A percentile compares a stretch with the other conserved stretches of the same genome.
Evolutionary conservation across 371 early-diverging fungal genomes (phyloP).

Genomic region (Entomophthora muscae): DNA sequence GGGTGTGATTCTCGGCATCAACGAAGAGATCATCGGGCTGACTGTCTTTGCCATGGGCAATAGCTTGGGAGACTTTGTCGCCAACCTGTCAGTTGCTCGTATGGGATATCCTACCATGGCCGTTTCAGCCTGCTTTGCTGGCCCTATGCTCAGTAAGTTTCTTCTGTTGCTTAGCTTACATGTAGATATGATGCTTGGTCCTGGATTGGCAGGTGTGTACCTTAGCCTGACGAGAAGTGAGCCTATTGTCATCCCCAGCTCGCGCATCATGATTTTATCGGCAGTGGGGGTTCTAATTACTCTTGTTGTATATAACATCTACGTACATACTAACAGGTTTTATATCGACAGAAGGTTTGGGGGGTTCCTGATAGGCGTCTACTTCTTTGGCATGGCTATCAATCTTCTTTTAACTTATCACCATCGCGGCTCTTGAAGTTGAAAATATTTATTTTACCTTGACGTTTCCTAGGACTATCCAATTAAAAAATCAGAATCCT

Average conservation of each 20-base stretch:
- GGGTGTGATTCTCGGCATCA: constrained; percentile 52
- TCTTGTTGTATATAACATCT: neutral
- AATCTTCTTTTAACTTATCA: neutral
- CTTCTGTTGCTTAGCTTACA: neutral
- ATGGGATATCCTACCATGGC: constrained; percentile 76
- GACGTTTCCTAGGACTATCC: no score
- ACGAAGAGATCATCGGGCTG: constrained; percentile 62
- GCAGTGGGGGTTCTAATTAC: neutral
- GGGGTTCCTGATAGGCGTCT: neutral
- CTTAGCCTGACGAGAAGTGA: neutral
- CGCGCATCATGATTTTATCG: neutral
- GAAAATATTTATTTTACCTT: no score
- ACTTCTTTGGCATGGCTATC: neutral
- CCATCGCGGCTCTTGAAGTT: no score
- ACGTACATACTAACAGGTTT: constrained; percentile 1
- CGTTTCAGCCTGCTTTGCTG: constrained; percentile 68
- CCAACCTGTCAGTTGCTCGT: constrained; percentile 62
- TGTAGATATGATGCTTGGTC: constrained; percentile 8
- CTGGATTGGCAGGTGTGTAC: neutral
- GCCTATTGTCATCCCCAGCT: neutral
- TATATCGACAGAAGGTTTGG: constrained; percentile 4
- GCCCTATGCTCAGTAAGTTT: constrained; percentile 40
- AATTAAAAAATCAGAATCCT: no score
- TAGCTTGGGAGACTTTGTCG: constrained; percentile 68
- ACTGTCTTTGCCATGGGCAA: constrained; percentile 71